A percentile compares a stretch with the other conserved stretches of the same genome.
phyloP scores from a whole-genome alignment of 2,329 filamentous ascomycete species.

The Colletotrichum sojae region DNA sequence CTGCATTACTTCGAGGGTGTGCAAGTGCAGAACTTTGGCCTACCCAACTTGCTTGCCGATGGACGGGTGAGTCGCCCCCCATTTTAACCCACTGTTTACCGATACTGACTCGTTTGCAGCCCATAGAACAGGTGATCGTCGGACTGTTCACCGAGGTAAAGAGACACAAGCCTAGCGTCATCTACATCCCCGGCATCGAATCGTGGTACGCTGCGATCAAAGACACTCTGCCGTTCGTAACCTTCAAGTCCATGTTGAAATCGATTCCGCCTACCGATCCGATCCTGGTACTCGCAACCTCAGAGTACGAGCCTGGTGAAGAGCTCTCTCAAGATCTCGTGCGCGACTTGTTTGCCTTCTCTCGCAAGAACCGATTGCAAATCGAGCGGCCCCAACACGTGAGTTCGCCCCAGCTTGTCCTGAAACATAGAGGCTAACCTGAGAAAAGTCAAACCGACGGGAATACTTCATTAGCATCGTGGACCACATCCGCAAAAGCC shows the following conservation, averaged over 20 bases:
- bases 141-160: slow-evolving; percentile 93
- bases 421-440: slow-evolving; percentile 45
- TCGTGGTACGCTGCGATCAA: slow-evolving; percentile 81
- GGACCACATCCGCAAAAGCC: slow-evolving; percentile 82
- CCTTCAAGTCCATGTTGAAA: slow-evolving; percentile 85
- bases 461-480: slow-evolving; percentile 86
- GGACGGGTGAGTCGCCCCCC: slow-evolving; percentile 71
- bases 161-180: slow-evolving; percentile 94
- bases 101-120: slow-evolving; percentile 53
- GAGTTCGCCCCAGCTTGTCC: slow-evolving; percentile 46
- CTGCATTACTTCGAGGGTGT: slow-evolving; percentile 93
- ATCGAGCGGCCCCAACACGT: slow-evolving; percentile 77
- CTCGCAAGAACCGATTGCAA: slow-evolving; percentile 80
- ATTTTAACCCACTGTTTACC: neutral
- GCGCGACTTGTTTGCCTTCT: slow-evolving; percentile 87
- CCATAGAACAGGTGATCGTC: slow-evolving; percentile 89
- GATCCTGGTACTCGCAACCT: slow-evolving; percentile 87
- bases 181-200: slow-evolving; percentile 92
- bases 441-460: slow-evolving; percentile 70
- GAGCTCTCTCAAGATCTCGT: slow-evolving; percentile 76
- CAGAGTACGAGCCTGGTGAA: slow-evolving; percentile 72
- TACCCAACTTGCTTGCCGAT: slow-evolving; percentile 89
- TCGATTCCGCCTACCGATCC: slow-evolving; percentile 92
- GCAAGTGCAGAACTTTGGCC: slow-evolving; percentile 94
- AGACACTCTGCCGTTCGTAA: slow-evolving; percentile 80